Conservation (phyloP, 163 green algal species). For the Chloromonas sp. region DNA sequence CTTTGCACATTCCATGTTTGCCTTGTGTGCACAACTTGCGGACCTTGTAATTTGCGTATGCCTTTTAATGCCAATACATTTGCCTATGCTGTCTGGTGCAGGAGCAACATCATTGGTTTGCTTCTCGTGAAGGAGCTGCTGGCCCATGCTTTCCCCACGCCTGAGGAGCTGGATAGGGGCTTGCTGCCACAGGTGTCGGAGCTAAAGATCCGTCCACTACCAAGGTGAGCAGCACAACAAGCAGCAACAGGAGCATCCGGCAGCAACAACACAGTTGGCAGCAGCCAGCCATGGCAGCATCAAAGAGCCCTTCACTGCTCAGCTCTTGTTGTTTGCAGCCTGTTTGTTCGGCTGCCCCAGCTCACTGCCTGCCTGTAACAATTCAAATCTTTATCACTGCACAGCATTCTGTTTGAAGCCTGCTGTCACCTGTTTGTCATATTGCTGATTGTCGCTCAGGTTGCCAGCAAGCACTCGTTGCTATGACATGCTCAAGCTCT, state of each 20-base stretch:
- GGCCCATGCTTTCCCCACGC: background rate
- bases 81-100: background rate
- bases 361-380: background rate
- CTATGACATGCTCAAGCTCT: conserved; percentile 3
- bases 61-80: no score
- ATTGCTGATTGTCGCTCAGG: background rate
- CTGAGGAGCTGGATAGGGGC: background rate
- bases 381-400: background rate
- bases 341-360: no score
- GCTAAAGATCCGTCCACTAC: background rate
- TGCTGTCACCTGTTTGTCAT: no score
- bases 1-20: no score
- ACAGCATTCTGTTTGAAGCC: no score
- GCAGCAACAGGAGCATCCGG: background rate
- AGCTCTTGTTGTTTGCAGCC: background rate
- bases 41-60: no score
- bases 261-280: background rate
- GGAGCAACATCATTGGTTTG: background rate
- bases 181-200: background rate
- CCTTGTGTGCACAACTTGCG: no score
- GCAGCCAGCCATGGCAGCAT: background rate
- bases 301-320: no score
- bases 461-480: background rate
- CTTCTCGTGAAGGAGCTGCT: conserved; percentile 3
- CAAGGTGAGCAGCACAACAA: background rate